Conservation (phyloP, 192 early-diverging fungal species). For the Jimgerdemannia flammicorona region DNA sequence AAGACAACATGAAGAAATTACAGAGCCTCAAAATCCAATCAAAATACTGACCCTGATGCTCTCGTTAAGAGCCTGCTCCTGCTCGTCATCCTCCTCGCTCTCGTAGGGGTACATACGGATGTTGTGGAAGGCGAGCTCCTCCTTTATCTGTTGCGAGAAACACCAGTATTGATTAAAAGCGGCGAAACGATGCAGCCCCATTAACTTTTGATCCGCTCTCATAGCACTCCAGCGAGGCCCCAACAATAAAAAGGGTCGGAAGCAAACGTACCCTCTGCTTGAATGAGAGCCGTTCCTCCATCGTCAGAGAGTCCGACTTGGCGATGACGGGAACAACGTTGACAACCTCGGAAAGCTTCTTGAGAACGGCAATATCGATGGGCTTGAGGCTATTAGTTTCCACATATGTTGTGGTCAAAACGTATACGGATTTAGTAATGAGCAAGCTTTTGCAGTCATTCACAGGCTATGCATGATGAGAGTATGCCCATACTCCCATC, state of each 20-base stretch:
- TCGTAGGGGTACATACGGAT: constrained; percentile 88
- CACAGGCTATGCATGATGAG: too few relatives aligned
- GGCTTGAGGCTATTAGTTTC: constrained; percentile 77
- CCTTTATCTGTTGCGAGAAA: constrained; percentile 60
- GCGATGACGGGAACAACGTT: constrained; percentile 91
- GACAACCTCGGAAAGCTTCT: constrained; percentile 76
- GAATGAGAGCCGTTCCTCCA: constrained; percentile 79
- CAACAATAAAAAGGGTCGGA: too few relatives aligned
- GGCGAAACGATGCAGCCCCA: too few relatives aligned
- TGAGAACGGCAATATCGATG: constrained; percentile 82
- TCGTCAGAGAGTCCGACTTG: constrained; percentile 84
- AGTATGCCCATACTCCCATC: too few relatives aligned
- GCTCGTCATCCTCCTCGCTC: constrained; percentile 80
- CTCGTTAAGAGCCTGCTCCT: constrained; percentile 68
- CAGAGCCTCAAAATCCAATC: too few relatives aligned
- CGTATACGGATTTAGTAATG: too few relatives aligned
- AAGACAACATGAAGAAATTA: too few relatives aligned
- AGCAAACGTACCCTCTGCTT: constrained; percentile 60
- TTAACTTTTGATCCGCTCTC: too few relatives aligned
- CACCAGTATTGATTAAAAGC: background rate
- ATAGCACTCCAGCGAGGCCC: too few relatives aligned
- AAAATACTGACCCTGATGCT: constrained; percentile 30
- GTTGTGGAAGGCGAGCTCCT: constrained; percentile 89
- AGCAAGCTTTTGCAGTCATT: too few relatives aligned
- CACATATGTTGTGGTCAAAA: too few relatives aligned